Base-by-base conservation (phyloP, 2,329 filamentous ascomycete species). In the Daldinia sp. region DNA sequence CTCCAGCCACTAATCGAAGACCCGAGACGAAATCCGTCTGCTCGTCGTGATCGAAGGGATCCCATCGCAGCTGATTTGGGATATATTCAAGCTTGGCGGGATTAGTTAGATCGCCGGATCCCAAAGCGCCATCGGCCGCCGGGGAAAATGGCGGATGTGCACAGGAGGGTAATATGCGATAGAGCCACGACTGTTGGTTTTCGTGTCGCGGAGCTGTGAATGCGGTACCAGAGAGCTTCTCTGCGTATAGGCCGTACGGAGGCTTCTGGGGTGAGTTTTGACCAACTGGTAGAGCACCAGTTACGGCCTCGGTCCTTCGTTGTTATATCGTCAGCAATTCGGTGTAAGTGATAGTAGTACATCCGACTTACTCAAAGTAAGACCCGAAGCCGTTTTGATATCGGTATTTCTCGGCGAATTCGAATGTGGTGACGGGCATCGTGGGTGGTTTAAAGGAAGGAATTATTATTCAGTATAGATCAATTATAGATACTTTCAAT, bases 21-120 rank as follows among this genome's bases (percentile, higher is more conserved):
- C 78, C 77, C 1, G 78, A 78, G 41, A 83, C 77, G 45, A 83
- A 83, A 54, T 80, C 76, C 8, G 72, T 77, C 61, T 43, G 84
- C 74, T 88, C 83, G 67, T 90, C 86, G 47, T 93, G 81, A 71
- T 94, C 89, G 74, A 94, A 93, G 1, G 84, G 91, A 70, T 92
- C 89, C 92, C 92, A 96, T 63, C 92, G 87, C 30, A 96, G 82
- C 77, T 95, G 92, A 70, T 94, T 94, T 0, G 92, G 92, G 52
- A 92, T 90, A 66, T 91, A 88, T 70, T 91, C 87, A 64, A 92
- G 83, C 72, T 85, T 85, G 7, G 80, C 76, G 41, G 81, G 81
- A 13, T 80, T 75, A 4, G 79, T 78, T 0, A 82, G 74, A 76
- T 79, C 72, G 80, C 83, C 73, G 75, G 80, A 68, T 75, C 78